Evolutionary conservation across 108 stramenopile species (phyloP), one percentile per base, ranked within the genome.

Genomic region (Skeletonema tropicum): DNA sequence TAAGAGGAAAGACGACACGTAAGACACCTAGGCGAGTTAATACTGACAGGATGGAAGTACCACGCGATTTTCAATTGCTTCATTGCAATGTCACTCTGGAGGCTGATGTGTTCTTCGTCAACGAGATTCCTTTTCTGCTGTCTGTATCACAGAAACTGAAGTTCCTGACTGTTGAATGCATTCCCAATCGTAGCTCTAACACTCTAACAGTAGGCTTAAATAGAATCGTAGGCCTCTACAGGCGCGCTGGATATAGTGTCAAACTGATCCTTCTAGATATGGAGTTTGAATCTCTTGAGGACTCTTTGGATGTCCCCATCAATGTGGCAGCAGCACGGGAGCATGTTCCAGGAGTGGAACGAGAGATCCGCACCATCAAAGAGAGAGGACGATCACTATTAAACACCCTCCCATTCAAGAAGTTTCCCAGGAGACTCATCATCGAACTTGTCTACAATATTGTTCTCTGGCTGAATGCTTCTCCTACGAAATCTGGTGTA

Each of bases 101-200:
- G 25, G 55, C 70, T 6, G 83, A 87, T 42, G 68, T 57, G 30
- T 69, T 87, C 57, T 60, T 76, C 41, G 83, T 84, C 5, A 84
- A 87, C 39, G 80, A 71, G 17, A 11, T 82, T 4, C 60, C 61
- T 15, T 76, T 80, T 35, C 68, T 85, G 3, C 59, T 79, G 9
- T 84, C 80, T 6, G 42, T 82, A 6, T 78, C 73, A 19, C 41
- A 61, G 17, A 71, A 73, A 31, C 30, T 82, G 3, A 55, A 77
- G 68, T 77, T 83, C 49, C 15, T 80, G 17, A 88, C 85, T 0
- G 66, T 64, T 0, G 66, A 79, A 33, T 52, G 31, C 49, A 45
- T 36, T 12, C 80, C 80, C 6, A 25, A 9, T 21, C 60, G 74
- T 12, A 81, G 42, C 14, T 52, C 70, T 13, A 36, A 66, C 12